A percentile compares a stretch with the other conserved stretches of the same genome.
Evolutionary conservation across 768 basidiomycete genomes (phyloP).

Genomic region (Butyriboletus loyo): DNA sequence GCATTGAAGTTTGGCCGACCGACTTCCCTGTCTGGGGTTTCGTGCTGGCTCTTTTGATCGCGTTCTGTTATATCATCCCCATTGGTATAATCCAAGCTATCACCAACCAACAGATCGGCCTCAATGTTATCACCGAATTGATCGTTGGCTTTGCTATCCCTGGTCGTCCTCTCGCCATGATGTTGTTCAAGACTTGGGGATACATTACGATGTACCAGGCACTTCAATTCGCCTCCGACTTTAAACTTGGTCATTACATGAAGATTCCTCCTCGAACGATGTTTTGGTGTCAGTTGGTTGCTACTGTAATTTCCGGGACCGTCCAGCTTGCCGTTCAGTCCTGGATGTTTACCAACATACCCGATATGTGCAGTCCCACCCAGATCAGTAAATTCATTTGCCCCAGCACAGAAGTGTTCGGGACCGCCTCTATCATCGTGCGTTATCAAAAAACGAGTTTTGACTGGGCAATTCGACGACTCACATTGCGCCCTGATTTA

Average conservation of each 20-base stretch:
- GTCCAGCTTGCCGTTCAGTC: conserved; percentile 63
- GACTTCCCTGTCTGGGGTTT: conserved; percentile 44
- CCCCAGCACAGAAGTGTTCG: conserved; percentile 42
- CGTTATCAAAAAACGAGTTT: conserved; percentile 18
- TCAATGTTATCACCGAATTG: conserved; percentile 70
- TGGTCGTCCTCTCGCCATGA: conserved; percentile 72
- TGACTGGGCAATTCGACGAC: background rate
- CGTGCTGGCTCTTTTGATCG: conserved; percentile 39
- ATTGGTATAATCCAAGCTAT: conserved; percentile 76
- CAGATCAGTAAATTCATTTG: conserved; percentile 29
- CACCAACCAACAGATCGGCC: conserved; percentile 73
- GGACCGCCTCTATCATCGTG: conserved; percentile 52
- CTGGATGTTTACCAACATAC: conserved; percentile 51
- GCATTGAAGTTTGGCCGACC: conserved; percentile 64
- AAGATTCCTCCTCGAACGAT: conserved; percentile 64
- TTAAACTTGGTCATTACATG: conserved; percentile 77
- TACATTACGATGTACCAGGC: conserved; percentile 66
- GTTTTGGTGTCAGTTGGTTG: conserved; percentile 69
- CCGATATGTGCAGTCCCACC: conserved; percentile 29
- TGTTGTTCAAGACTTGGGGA: conserved; percentile 75
- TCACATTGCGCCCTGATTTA: background rate
- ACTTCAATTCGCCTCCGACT: conserved; percentile 67
- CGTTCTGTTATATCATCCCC: conserved; percentile 69
- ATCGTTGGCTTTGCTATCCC: conserved; percentile 56
- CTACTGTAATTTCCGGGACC: conserved; percentile 58